Evolutionary conservation across 768 basidiomycete species (phyloP), one percentile per base, ranked within the genome.

Genomic region (Clathrus columnatus): DNA sequence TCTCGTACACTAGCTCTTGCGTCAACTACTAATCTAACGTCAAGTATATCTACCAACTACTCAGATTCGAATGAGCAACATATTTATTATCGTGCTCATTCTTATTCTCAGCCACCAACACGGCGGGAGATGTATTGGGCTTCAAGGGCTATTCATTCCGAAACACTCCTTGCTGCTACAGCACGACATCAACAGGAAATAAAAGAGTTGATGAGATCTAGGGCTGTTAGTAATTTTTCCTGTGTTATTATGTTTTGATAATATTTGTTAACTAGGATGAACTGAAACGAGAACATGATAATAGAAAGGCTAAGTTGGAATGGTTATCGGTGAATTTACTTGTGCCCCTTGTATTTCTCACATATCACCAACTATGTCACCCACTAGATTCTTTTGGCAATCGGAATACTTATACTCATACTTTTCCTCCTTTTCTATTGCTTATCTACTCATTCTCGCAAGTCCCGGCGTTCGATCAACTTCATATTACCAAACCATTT

Each of bases 101-200:
- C 36, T 36, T n/a, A 36, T 23, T 29, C 3, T 28, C 51, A 51
- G 2, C 70, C 72, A 30, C 63, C 57, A 41, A 67, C 69, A 11
- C 54, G 51, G 14, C 63, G 64, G 1, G 82, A 82, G 60, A 80
- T 78, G 57, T 84, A 85, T 62, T 87, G 86, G 86, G 81, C 81
- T 24, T 69, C 77, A 16, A 78, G 85, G 2, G 84, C 85, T 2
- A 60, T 84, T 21, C 73, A 77, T 2, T 85, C 85, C 0, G 86
- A 88, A 63, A 75, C 81, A 2, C 65, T 83, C 36, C 71, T 87
- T 2, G 67, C 73, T 0, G 77, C 76, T 23, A 73, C 73, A 36
- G 69, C 70, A 28, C 66, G 63, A 18, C 81, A 84, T 63, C 73
- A 76, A 43, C 64, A 65, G 10, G 82, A 85, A 48, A 61, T 85